Evolutionary conservation across 208 protist genomes (phyloP).

Genomic region (Porcisia deanei): DNA sequence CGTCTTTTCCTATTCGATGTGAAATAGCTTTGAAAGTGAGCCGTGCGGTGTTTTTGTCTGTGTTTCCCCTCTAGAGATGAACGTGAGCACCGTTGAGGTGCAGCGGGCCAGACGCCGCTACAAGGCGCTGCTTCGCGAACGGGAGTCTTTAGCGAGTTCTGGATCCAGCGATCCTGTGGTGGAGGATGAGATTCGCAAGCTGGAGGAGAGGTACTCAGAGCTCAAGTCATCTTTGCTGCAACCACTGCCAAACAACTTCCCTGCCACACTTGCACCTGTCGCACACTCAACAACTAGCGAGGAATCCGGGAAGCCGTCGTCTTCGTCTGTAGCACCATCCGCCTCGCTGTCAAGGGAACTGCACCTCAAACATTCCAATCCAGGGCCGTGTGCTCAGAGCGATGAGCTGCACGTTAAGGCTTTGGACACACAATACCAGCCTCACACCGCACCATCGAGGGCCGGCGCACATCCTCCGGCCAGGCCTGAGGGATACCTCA

Average conservation of each 20-base stretch:
- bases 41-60: neutral
- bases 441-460: neutral
- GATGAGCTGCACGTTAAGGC: neutral
- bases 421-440: neutral
- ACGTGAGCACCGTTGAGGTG: conserved; percentile 5
- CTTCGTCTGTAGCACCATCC: neutral
- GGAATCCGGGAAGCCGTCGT: neutral
- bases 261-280: neutral
- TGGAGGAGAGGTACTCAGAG: conserved; percentile 44
- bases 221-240: neutral
- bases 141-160: conserved; percentile 22
- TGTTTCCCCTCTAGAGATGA: neutral
- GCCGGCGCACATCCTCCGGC: neutral
- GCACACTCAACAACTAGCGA: neutral
- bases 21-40: neutral
- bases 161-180: conserved; percentile 32
- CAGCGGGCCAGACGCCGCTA: conserved; percentile 54
- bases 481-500: conserved; percentile 2
- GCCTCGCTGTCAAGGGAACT: neutral
- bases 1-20: neutral
- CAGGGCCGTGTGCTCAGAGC: neutral
- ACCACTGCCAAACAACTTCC: neutral
- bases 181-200: conserved; percentile 35
- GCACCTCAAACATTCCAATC: no score
- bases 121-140: conserved; percentile 55